A percentile compares a stretch with the other conserved stretches of the same genome.
phyloP scores from a whole-genome alignment of 1,284 basidiomycete species.

The Cutaneotrichosporon cavernicola region DNA sequence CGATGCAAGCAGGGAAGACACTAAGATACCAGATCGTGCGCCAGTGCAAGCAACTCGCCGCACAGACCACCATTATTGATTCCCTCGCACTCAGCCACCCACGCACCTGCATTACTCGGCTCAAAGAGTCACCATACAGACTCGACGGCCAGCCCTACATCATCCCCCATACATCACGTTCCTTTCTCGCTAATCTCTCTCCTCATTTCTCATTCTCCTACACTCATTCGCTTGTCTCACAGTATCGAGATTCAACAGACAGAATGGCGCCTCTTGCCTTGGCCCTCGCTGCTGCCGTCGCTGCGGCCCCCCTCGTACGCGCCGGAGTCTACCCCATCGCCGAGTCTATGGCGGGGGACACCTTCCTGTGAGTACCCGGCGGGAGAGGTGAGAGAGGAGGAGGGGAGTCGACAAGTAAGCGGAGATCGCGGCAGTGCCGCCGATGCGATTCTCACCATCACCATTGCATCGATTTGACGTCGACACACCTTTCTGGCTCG shows the following conservation, averaged over 20 bases:
- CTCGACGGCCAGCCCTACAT: not conserved
- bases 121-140: not conserved
- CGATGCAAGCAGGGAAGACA: too few species aligned
- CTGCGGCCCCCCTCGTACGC: not conserved
- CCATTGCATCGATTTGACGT: not conserved
- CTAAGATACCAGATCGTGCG: not conserved
- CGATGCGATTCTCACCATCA: too few species aligned
- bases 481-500: not conserved
- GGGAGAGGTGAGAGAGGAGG: not conserved
- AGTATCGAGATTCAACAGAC: not conserved
- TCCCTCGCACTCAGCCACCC: not conserved
- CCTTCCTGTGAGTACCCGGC: conserved; percentile 19
- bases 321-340: conserved; percentile 19
- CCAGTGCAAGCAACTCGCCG: not conserved
- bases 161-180: not conserved
- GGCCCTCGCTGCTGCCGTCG: conserved; percentile 3
- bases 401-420: not conserved
- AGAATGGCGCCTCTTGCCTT: not conserved
- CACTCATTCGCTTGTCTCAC: not conserved
- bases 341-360: conserved; percentile 26
- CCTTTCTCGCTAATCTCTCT: not conserved
- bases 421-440: not conserved
- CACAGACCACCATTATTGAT: not conserved
- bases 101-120: not conserved
- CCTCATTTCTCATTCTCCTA: not conserved